Evolutionary conservation across 441 rosid genomes (phyloP), one percentile per base, ranked within the genome.

Genomic region (Rhodomyrtus psidioides): DNA sequence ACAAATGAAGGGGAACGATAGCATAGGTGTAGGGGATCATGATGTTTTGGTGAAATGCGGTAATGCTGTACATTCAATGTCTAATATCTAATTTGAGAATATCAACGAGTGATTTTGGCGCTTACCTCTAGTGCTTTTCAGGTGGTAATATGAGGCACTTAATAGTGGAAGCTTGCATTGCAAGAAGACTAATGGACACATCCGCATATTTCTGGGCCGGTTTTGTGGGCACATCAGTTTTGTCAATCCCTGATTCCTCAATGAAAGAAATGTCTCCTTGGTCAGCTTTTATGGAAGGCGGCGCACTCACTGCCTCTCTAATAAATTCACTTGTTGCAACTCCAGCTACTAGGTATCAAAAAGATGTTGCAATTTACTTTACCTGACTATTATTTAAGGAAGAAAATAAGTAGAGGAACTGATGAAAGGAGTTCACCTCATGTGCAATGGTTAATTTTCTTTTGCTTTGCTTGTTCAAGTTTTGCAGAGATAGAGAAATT

Each of bases 91-190:
- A 39, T 70, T 70, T 70, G 79, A 70, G 79, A 70, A 70, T 70
- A 39, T 39, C 16, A 70, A 39, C 79, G n/a, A 12, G 79, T 70
- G 79, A 39, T 70, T 70, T 70, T 10, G 51, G 49, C 2, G 49
- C 51, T 84, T 83, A 55, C 23, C 81, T 79, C 79, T 59, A 6
- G 53, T 86, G 15, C 85, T 81, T 89, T 65, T 60, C 89, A 92
- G 95, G 92, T 88, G 95, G 95, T 86, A 91, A 92, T 90, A 53
- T 93, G 97, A 88, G 94, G 92, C 97, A 94, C 86, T 94, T 94
- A 85, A 93, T 94, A 84, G 94, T 94, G 59, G 97, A 94, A 91
- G 95, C 95, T 89, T 94, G 95, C 89, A 94, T 93, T 83, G 90
- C 95, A 76, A 92, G 97, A 91, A 91, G 91, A 81, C 89, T 94